Base-by-base conservation (phyloP, 495 filamentous ascomycete genomes). In the Penicillium samsonianum region DNA sequence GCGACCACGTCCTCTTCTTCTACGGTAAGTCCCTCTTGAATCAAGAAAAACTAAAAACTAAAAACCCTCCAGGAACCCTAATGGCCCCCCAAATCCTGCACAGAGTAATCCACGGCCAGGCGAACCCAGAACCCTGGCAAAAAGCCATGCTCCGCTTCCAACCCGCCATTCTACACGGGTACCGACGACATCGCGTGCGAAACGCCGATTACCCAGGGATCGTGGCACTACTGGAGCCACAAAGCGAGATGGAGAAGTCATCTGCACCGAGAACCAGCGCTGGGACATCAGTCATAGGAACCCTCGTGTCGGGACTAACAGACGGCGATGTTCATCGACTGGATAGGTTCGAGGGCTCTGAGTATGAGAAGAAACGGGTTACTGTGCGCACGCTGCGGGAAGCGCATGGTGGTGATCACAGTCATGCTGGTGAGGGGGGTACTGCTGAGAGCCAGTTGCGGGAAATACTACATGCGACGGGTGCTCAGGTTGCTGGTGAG, bases 121-220 rank as follows among this genome's bases (percentile, higher is more conserved):
- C 69, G 46, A 70, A 58, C 28, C 85, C 74, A 17, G 77, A 77
- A 53, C 65, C 74, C 31, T 79, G 73, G 73, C 78, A 76, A 67
- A 80, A 76, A 41, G 70, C 76, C 22, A 75, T 82, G 16, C 78
- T 94, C 55, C 79, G 65, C 4, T 84, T 90, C 72, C 75, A 80
- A 4, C 90, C 91, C 0, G 93, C 94, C 17, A 73, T 96, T 38
- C 81, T 98, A 9, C 84, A 84, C 58, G 79, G 82, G 9, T 88
- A 85, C 72, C 81, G 80, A 50, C 87, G 92, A 10, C 88, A 88
- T 71, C 80, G 83, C 26, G 89, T 91, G 25, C 72, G 63, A 1
- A 40, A 70, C 28, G 87, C 81, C 44, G 91, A 95, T 72, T 98
- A 96, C 67, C 94, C 94, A 0, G 93, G 87, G n/a, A 89, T 98